Conservation (phyloP, 371 early-diverging fungal genomes). For the Umbelopsis sp. region DNA sequence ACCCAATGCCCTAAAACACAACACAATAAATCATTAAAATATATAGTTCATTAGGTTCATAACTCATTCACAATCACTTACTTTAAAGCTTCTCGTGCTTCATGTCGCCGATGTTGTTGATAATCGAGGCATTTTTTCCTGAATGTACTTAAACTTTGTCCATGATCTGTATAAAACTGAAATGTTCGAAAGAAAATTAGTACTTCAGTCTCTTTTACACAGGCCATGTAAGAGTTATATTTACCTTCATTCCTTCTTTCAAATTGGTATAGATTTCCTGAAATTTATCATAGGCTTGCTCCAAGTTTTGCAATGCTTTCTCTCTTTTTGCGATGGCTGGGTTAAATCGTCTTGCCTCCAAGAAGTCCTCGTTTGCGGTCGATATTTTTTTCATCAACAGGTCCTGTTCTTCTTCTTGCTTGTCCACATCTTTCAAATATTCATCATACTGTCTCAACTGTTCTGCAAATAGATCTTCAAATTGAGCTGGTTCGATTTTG, state of each 20-base stretch:
- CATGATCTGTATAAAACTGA: slow-evolving; percentile 74
- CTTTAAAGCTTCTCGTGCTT: slow-evolving; percentile 45
- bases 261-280: slow-evolving; percentile 68
- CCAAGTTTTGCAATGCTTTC: slow-evolving; percentile 70
- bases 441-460: slow-evolving; percentile 71
- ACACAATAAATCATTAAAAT: not conserved
- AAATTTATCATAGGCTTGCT: slow-evolving; percentile 68
- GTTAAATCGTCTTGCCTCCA: slow-evolving; percentile 52
- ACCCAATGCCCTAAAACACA: not conserved
- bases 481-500: slow-evolving; percentile 81
- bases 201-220: not conserved
- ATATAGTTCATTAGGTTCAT: not conserved
- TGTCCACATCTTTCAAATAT: slow-evolving; percentile 62
- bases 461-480: slow-evolving; percentile 74
- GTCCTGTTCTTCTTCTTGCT: slow-evolving; percentile 60
- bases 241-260: slow-evolving; percentile 67
- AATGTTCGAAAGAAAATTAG: not conserved
- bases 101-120: slow-evolving; percentile 65
- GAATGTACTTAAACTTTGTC: slow-evolving; percentile 58
- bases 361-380: slow-evolving; percentile 67
- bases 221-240: not conserved
- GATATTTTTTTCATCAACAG: slow-evolving; percentile 61
- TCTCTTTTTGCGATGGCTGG: slow-evolving; percentile 63
- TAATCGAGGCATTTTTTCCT: slow-evolving; percentile 70
- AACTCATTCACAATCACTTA: not conserved